Percentiles rank a stretch among this genome's conserved stretches.
phyloP scores from a whole-genome alignment of 2,329 filamentous ascomycete genomes.

The Lachnellula cervina region DNA sequence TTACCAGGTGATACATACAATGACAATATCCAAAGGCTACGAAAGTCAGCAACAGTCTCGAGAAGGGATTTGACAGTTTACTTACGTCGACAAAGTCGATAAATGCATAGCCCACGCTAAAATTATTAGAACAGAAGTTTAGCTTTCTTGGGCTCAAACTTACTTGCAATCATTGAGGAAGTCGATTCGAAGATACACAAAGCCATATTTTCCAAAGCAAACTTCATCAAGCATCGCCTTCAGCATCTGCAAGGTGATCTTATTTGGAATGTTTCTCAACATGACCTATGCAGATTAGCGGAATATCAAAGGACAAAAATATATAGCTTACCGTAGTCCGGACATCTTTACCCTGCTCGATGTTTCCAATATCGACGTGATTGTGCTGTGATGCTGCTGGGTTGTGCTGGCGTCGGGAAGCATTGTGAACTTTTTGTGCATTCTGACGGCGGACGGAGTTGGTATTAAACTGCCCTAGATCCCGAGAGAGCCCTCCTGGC shows the following conservation, averaged over 20 bases:
- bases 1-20: slow-evolving; percentile 39
- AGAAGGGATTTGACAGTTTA: background rate
- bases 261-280: slow-evolving; percentile 92
- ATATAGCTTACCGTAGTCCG: slow-evolving; percentile 61
- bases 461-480: slow-evolving; percentile 10
- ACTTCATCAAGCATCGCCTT: slow-evolving; percentile 76
- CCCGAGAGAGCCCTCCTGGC: slow-evolving; percentile 10
- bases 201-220: slow-evolving; percentile 81
- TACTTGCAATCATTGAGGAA: slow-evolving; percentile 81
- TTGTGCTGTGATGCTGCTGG: slow-evolving; percentile 50
- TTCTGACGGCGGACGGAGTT: slow-evolving; percentile 33
- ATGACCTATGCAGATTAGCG: slow-evolving; percentile 60
- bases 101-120: slow-evolving; percentile 91
- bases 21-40: slow-evolving; percentile 67
- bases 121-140: slow-evolving; percentile 33
- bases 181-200: slow-evolving; percentile 90
- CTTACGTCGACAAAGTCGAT: slow-evolving; percentile 86
- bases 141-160: slow-evolving; percentile 32
- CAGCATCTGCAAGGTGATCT: slow-evolving; percentile 71
- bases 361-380: slow-evolving; percentile 56
- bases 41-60: slow-evolving; percentile 34
- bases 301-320: background rate
- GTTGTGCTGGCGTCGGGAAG: slow-evolving; percentile 33
- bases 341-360: slow-evolving; percentile 63
- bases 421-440: slow-evolving; percentile 34